Evolutionary conservation across 768 basidiomycete species (phyloP).

Genomic region (Suillus ampliporus): DNA sequence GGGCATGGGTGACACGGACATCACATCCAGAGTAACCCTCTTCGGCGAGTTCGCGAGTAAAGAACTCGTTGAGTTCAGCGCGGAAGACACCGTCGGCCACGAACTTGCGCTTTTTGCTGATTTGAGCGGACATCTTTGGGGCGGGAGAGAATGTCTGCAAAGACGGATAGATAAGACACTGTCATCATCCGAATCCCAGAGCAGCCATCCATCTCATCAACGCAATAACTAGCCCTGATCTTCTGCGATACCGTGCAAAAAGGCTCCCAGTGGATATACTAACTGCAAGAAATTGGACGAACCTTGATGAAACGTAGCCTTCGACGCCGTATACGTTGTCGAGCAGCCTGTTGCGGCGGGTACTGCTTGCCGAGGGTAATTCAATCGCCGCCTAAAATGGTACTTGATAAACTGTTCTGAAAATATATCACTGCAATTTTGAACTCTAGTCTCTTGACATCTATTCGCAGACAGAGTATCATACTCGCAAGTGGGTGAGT

Average conservation of each 20-base stretch:
- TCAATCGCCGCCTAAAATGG: conserved; percentile 29
- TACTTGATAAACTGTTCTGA: neutral
- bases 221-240: neutral
- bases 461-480: too few relatives aligned
- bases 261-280: conserved; percentile 1
- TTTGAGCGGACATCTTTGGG: conserved; percentile 77
- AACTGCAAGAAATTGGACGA: conserved; percentile 7
- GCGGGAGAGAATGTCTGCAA: conserved; percentile 7
- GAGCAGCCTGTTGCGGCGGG: conserved; percentile 5
- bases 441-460: too few relatives aligned
- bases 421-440: neutral
- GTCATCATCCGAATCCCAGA: conserved; percentile 12
- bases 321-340: conserved; percentile 10
- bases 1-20: conserved; percentile 98
- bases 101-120: conserved; percentile 99
- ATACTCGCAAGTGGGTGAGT: neutral
- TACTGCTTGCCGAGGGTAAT: conserved; percentile 13
- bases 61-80: conserved; percentile 99
- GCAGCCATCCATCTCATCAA: conserved; percentile 11
- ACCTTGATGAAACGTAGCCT: conserved; percentile 14
- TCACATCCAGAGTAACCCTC: conserved; percentile 99
- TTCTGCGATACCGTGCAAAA: neutral
- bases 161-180: conserved; percentile 9
- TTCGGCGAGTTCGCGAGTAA: conserved; percentile 96
- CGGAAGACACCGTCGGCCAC: conserved; percentile 99